A percentile compares a stretch with the other conserved stretches of the same genome.
Evolutionary conservation across 2,329 filamentous ascomycete genomes (phyloP).

Genomic region (Akanthomyces dipterigenus): DNA sequence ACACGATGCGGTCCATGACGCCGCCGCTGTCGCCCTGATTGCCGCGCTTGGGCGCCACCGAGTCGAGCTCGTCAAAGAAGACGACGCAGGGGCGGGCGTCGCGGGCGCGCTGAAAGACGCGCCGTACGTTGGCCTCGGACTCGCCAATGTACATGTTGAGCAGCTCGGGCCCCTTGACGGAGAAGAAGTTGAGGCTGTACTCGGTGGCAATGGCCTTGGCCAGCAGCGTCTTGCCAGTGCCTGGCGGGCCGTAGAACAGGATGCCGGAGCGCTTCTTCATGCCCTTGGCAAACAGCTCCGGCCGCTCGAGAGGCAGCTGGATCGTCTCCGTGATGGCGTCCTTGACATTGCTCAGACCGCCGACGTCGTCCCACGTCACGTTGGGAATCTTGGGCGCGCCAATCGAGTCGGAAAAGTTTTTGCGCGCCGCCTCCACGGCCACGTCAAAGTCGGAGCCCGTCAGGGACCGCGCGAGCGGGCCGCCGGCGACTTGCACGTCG

Average conservation of each 20-base stretch:
- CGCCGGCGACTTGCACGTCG: slow-evolving; percentile 85
- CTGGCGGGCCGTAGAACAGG: slow-evolving; percentile 83
- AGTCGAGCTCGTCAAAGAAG: slow-evolving; percentile 91
- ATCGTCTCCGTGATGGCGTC: slow-evolving; percentile 97
- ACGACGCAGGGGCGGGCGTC: slow-evolving; percentile 85
- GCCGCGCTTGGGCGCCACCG: slow-evolving; percentile 89
- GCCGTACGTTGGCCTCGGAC: slow-evolving; percentile 83
- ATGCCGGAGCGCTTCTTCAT: slow-evolving; percentile 98
- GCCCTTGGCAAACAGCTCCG: slow-evolving; percentile 90
- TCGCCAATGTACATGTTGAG: slow-evolving; percentile 97
- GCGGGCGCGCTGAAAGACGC: slow-evolving; percentile 80
- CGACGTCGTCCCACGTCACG: slow-evolving; percentile 93
- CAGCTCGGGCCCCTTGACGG: slow-evolving; percentile 83
- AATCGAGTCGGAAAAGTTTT: slow-evolving; percentile 97
- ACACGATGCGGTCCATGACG: slow-evolving; percentile 97
- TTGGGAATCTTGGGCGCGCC: slow-evolving; percentile 97
- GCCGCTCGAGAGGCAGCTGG: slow-evolving; percentile 81
- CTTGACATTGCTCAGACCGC: slow-evolving; percentile 88
- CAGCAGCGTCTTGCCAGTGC: slow-evolving; percentile 86
- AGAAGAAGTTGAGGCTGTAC: slow-evolving; percentile 92
- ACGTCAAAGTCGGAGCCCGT: slow-evolving; percentile 79
- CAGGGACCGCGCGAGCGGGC: slow-evolving; percentile 68
- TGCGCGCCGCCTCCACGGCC: slow-evolving; percentile 91
- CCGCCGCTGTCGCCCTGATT: slow-evolving; percentile 96
- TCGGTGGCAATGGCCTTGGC: slow-evolving; percentile 92